These are phyloP conservation scores for Stephania cephalantha DNA, from an alignment of 164 flowering plant genomes.

Conservation along the genomic window DNA sequence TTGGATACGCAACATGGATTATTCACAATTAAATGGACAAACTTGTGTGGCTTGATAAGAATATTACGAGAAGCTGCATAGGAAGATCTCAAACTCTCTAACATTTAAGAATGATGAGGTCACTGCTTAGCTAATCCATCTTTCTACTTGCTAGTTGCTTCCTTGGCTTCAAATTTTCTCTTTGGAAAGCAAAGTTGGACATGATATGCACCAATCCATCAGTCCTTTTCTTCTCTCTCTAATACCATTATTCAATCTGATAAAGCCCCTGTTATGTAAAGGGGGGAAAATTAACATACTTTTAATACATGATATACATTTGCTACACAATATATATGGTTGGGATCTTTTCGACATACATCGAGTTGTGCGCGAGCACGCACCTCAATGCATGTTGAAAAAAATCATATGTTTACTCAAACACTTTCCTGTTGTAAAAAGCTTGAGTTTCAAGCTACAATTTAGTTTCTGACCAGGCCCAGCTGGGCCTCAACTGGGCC, in stretches of 20 bases:
- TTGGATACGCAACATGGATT: too few species aligned
- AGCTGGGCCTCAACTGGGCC: background rate
- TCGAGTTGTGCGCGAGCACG: too few species aligned
- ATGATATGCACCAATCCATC: conserved; percentile 1
- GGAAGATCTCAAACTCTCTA: background rate
- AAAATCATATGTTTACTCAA: too few species aligned
- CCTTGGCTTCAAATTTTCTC: background rate
- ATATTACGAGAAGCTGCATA: background rate
- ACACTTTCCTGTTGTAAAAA: background rate
- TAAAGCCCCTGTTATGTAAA: background rate
- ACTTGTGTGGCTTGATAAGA: background rate
- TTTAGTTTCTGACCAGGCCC: background rate
- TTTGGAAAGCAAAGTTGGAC: conserved; percentile 3
- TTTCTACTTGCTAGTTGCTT: background rate
- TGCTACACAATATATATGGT: too few species aligned
- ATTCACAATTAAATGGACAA: too few species aligned
- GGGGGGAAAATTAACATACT: too few species aligned
- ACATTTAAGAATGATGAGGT: background rate
- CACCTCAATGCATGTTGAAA: background rate
- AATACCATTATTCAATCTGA: background rate
- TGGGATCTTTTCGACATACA: too few species aligned
- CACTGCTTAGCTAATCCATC: conserved; percentile 5
- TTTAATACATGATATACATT: too few species aligned
- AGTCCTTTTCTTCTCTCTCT: conserved; percentile 4
- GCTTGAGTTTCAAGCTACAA: background rate